Evolutionary conservation across 2,329 filamentous ascomycete species (phyloP).

Genomic region (Pestalotiopsis sp.): DNA sequence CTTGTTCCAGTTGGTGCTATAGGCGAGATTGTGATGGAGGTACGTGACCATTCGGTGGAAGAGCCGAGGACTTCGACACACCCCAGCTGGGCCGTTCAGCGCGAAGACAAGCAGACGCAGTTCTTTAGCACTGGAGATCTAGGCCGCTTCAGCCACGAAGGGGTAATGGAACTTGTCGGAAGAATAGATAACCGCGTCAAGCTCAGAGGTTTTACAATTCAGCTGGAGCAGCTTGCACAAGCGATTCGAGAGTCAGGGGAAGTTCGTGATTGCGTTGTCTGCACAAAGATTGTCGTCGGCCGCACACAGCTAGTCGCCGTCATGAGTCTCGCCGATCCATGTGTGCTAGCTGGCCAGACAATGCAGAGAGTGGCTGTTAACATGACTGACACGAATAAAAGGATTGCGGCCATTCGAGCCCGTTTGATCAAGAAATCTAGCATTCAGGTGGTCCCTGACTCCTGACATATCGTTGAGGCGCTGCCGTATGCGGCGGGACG

Average conservation of each 20-base stretch:
- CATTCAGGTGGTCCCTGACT: not conserved
- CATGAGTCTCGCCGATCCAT: not conserved
- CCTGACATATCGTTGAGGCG: not conserved
- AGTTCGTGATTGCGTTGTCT: not conserved
- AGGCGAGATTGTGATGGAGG: not conserved
- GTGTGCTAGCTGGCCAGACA: not conserved
- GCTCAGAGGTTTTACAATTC: not conserved
- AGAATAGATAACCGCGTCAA: not conserved
- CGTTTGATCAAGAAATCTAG: not conserved
- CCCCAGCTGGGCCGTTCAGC: not conserved
- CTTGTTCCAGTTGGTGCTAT: not conserved
- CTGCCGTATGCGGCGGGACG: not conserved
- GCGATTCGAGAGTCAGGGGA: not conserved
- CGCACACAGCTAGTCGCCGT: not conserved
- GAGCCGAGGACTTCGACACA: not conserved
- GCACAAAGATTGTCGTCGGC: not conserved
- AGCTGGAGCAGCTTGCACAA: not conserved
- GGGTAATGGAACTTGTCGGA: not conserved
- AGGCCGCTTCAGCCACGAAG: not conserved
- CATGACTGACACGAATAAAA: not conserved
- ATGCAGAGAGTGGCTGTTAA: not conserved
- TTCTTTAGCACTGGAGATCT: not conserved
- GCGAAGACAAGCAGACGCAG: not conserved
- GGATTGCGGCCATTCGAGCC: not conserved
- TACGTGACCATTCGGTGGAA: not conserved